These are phyloP conservation scores for Astrothelium subdiscretum DNA, from an alignment of 495 filamentous ascomycete genomes.

Conservation along the genomic window DNA sequence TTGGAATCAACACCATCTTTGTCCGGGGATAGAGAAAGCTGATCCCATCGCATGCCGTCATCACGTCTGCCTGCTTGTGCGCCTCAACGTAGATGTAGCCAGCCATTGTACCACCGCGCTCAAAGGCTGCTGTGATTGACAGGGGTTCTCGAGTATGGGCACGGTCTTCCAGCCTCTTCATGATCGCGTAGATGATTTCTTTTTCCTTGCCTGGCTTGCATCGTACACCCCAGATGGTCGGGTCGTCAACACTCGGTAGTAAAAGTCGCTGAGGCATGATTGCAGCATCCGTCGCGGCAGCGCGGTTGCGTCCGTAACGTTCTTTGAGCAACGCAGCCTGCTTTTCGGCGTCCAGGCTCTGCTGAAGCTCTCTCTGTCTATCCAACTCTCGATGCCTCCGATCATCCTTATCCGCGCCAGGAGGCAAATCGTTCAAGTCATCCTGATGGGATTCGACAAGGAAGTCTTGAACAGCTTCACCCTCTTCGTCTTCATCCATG, in stretches of 20 bases:
- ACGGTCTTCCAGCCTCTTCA: constrained; percentile 75
- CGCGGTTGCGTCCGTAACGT: constrained; percentile 59
- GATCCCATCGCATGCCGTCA: constrained; percentile 67
- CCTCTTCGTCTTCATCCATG: constrained; percentile 73
- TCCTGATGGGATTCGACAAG: constrained; percentile 84
- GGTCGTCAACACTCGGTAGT: constrained; percentile 89
- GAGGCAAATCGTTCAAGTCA: constrained; percentile 71
- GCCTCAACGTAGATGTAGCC: constrained; percentile 96
- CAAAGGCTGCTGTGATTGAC: constrained; percentile 77
- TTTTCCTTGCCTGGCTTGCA: constrained; percentile 92
- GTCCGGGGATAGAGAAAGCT: constrained; percentile 73
- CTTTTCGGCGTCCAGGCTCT: constrained; percentile 83
- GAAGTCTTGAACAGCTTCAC: constrained; percentile 72
- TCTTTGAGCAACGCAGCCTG: constrained; percentile 76
- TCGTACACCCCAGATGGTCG: constrained; percentile 87
- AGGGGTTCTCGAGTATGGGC: constrained; percentile 60
- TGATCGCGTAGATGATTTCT: constrained; percentile 75
- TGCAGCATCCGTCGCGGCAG: constrained; percentile 45
- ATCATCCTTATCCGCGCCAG: constrained; percentile 73
- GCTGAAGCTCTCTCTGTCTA: constrained; percentile 71
- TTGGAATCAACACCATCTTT: constrained; percentile 77
- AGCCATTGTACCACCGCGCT: constrained; percentile 75
- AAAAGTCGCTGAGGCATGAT: constrained; percentile 77
- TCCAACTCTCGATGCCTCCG: constrained; percentile 90
- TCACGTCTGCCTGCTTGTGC: constrained; percentile 70